Evolutionary conservation across 495 filamentous ascomycete species (phyloP).

Genomic region (Podospora tetraspora): DNA sequence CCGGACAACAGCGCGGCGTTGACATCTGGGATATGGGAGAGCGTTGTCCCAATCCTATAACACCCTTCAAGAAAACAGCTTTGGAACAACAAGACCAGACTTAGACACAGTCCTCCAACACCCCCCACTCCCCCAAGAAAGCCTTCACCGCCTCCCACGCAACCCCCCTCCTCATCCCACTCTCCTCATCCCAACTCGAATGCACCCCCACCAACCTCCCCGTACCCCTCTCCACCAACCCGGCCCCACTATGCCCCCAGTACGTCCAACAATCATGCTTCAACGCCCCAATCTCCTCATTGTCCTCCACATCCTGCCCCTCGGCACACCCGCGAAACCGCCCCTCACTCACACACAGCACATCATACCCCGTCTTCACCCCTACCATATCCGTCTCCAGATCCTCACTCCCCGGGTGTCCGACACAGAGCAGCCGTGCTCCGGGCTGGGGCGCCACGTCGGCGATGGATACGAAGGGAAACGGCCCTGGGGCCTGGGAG

Average conservation of each 20-base stretch:
- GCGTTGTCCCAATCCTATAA: no score
- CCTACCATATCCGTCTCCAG: slow-evolving; percentile 30
- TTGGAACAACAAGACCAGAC: no score
- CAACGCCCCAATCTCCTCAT: slow-evolving; percentile 45
- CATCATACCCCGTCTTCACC: slow-evolving; percentile 39
- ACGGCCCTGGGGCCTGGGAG: neutral
- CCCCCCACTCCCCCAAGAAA: slow-evolving; percentile 21
- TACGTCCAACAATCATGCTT: slow-evolving; percentile 52
- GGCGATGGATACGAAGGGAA: slow-evolving; percentile 7
- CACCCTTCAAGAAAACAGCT: no score
- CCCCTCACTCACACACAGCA: slow-evolving; percentile 39
- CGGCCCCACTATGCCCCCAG: slow-evolving; percentile 49
- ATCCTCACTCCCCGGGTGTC: slow-evolving; percentile 44
- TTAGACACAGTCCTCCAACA: neutral
- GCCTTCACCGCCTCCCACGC: slow-evolving; percentile 31
- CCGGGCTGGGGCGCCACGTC: slow-evolving; percentile 8
- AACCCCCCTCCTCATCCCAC: slow-evolving; percentile 43
- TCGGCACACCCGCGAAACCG: slow-evolving; percentile 32
- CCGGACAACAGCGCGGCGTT: no score
- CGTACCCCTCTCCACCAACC: slow-evolving; percentile 29
- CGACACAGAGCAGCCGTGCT: slow-evolving; percentile 30
- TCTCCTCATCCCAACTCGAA: slow-evolving; percentile 45
- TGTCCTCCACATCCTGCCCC: slow-evolving; percentile 39
- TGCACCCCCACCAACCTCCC: slow-evolving; percentile 40
- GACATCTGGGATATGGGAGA: no score